Evolutionary conservation across 805 yeast species (phyloP).

Genomic region (Candida koratica): DNA sequence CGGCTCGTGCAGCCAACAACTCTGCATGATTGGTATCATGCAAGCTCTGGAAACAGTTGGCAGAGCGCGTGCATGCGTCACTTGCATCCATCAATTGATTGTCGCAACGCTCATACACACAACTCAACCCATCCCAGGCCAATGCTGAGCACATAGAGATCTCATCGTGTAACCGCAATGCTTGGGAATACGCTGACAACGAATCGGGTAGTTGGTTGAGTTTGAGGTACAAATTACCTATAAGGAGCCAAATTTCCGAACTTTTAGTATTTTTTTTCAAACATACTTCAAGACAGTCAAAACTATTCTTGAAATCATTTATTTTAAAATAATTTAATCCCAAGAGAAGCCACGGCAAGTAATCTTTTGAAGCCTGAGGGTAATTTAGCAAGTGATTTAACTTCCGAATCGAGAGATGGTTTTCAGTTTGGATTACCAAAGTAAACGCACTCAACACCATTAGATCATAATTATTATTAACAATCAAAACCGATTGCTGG

Average conservation of each 20-base stretch:
- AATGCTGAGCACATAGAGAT: slow-evolving; percentile 46
- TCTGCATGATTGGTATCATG: slow-evolving; percentile 35
- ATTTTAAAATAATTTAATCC: slow-evolving; percentile 49
- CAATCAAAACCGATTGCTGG: slow-evolving; percentile 7
- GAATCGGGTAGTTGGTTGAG: slow-evolving; percentile 63
- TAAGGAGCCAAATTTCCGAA: slow-evolving; percentile 65
- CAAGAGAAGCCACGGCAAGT: slow-evolving; percentile 54
- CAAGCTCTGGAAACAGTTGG: slow-evolving; percentile 45
- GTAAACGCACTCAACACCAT: slow-evolving; percentile 7
- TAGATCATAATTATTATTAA: slow-evolving; percentile 10
- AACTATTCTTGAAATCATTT: slow-evolving; percentile 48
- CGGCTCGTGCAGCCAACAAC: background rate
- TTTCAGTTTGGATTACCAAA: background rate
- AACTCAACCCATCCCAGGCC: slow-evolving; percentile 63
- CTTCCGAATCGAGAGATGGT: slow-evolving; percentile 3
- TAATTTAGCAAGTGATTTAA: slow-evolving; percentile 10
- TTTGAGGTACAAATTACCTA: slow-evolving; percentile 57
- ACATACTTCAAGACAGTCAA: slow-evolving; percentile 53
- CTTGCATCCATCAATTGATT: slow-evolving; percentile 58
- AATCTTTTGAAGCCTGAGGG: slow-evolving; percentile 35
- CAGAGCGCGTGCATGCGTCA: slow-evolving; percentile 54
- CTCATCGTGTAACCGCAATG: slow-evolving; percentile 50
- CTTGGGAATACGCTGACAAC: slow-evolving; percentile 63
- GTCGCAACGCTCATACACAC: slow-evolving; percentile 62
- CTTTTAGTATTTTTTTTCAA: slow-evolving; percentile 48